phyloP scores from a whole-genome alignment of 2,329 filamentous ascomycete species.

The Fusarium avenaceum region DNA sequence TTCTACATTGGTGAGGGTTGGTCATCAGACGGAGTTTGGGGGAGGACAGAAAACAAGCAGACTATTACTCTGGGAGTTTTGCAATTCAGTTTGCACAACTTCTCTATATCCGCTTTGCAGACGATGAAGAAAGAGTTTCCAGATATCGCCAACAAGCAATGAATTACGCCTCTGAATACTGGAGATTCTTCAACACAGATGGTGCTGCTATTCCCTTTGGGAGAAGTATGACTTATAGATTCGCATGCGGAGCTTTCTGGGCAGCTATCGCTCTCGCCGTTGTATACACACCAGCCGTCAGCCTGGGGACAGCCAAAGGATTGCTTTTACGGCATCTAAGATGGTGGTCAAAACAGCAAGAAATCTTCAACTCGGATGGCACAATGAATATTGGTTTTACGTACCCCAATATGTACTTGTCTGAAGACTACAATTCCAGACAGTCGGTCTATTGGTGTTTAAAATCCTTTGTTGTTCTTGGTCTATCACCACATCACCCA shows the following conservation, averaged over 20 bases:
- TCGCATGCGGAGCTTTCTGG: constrained; percentile 65
- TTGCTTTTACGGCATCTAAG: constrained; percentile 64
- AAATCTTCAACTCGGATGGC: constrained; percentile 64
- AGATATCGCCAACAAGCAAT: constrained; percentile 45
- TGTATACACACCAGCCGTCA: constrained; percentile 55
- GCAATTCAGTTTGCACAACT: constrained; percentile 8
- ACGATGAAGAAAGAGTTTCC: constrained; percentile 13
- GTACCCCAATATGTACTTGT: constrained; percentile 59
- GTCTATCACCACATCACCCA: constrained; percentile 52
- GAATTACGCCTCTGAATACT: constrained; percentile 55
- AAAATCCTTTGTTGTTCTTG: constrained; percentile 62
- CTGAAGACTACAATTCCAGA: constrained; percentile 69
- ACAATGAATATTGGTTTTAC: constrained; percentile 61
- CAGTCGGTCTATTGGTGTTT: constrained; percentile 68
- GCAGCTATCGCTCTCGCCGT: constrained; percentile 59
- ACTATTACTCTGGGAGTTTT: constrained; percentile 12
- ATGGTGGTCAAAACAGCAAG: constrained; percentile 60
- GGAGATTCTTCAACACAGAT: constrained; percentile 62
- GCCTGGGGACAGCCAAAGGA: constrained; percentile 60
- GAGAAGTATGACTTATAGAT: constrained; percentile 64
- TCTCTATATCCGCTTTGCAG: not conserved
- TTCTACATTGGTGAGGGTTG: constrained; percentile 62
- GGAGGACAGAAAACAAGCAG: constrained; percentile 54
- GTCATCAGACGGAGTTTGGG: constrained; percentile 62
- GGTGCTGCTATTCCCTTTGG: constrained; percentile 67